Conservation (phyloP, 257 asterid genomes). For the Echites panduratus region DNA sequence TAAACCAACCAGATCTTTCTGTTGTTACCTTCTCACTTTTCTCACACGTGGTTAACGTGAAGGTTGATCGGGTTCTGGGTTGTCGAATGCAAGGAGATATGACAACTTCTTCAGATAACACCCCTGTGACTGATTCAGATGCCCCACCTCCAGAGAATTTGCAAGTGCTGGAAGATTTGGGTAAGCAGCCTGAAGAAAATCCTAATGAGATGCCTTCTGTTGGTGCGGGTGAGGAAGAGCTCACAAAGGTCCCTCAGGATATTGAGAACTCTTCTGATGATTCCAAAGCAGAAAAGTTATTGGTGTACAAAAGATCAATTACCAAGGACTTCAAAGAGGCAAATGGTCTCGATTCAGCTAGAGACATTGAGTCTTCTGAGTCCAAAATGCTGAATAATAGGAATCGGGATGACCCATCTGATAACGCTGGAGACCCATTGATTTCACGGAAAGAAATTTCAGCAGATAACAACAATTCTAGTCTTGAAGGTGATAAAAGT, state of each 20-base stretch:
- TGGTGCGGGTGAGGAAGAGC: conserved; percentile 30
- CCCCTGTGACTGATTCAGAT: conserved; percentile 23
- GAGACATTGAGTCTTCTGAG: conserved; percentile 32
- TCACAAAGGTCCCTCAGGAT: conserved; percentile 37
- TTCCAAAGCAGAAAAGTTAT: conserved; percentile 37
- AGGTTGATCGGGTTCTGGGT: conserved; percentile 90
- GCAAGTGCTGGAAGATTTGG: conserved; percentile 29
- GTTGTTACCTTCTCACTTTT: not conserved
- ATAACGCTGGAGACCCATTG: conserved; percentile 19
- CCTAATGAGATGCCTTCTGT: conserved; percentile 35
- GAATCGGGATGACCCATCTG: conserved; percentile 29
- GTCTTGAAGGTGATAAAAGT: conserved; percentile 19
- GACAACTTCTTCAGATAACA: conserved; percentile 20
- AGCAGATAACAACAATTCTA: conserved; percentile 19
- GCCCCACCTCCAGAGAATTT: conserved; percentile 35
- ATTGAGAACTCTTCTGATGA: conserved; percentile 37
- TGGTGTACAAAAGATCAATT: conserved; percentile 60
- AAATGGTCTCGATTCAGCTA: conserved; percentile 26
- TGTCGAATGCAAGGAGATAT: conserved; percentile 59
- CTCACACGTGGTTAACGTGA: conserved; percentile 15
- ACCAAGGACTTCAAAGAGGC: conserved; percentile 51
- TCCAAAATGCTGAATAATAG: conserved; percentile 25
- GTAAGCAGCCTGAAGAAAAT: conserved; percentile 29
- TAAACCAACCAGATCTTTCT: not conserved
- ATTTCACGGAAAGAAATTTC: conserved; percentile 25